Evolutionary conservation across 306 rosid genomes (phyloP).

Genomic region (Vigna reflexopilosa): DNA sequence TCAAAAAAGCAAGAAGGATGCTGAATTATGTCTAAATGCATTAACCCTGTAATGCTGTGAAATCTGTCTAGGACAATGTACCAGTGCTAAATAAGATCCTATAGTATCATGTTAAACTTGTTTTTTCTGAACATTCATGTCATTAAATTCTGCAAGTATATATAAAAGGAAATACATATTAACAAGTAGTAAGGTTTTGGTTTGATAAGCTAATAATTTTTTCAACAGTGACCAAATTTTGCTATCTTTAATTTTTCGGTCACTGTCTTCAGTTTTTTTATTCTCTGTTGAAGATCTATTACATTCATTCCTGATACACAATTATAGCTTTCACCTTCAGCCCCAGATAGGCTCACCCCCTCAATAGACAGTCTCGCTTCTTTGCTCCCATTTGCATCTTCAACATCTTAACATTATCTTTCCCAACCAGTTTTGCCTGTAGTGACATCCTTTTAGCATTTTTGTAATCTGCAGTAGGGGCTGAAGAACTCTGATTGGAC

Average conservation of each 20-base stretch:
- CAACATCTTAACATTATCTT: not conserved
- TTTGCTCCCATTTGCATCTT: conserved; percentile 16
- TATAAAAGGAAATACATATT: not conserved
- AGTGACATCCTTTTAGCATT: not conserved
- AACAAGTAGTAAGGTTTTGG: not conserved
- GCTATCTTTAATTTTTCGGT: not conserved
- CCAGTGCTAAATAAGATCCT: not conserved
- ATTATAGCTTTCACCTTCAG: conserved; percentile 1
- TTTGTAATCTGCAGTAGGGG: conserved; percentile 7
- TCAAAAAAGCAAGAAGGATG: not conserved
- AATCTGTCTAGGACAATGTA: not conserved
- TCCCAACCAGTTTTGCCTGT: not conserved
- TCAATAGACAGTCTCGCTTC: not conserved
- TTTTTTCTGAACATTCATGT: not conserved
- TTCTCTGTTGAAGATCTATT: conserved; percentile 30
- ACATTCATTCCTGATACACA: not conserved
- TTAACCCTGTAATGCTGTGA: not conserved
- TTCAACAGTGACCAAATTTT: conserved; percentile 31
- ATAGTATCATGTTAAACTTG: not conserved
- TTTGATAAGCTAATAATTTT: conserved; percentile 28
- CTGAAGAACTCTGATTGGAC: conserved; percentile 35
- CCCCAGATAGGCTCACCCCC: not conserved
- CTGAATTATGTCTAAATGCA: not conserved
- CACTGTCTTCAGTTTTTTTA: conserved; percentile 19
- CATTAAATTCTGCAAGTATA: not conserved